Evolutionary conservation across 1,284 basidiomycete genomes (phyloP).

Genomic region (Marasmius fiardii): DNA sequence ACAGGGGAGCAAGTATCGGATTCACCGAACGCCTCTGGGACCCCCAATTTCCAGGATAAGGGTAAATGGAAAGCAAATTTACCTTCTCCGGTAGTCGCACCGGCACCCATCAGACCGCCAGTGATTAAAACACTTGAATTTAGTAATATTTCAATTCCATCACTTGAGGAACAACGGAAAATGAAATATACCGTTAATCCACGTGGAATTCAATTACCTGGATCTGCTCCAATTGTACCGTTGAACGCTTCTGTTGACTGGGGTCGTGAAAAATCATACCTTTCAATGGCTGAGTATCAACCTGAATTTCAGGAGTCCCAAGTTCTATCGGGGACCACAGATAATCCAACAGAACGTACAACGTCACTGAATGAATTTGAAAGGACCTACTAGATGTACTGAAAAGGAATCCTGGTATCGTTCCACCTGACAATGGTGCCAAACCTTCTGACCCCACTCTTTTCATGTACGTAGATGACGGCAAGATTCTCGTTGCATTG

Average conservation of each 20-base stretch:
- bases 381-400: conserved; percentile 19
- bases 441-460: conserved; percentile 5
- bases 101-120: neutral
- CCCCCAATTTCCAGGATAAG: neutral
- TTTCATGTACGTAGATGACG: conserved; percentile 19
- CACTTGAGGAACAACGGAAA: neutral
- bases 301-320: too few species aligned
- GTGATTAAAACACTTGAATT: neutral
- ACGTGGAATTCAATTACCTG: neutral
- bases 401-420: neutral
- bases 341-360: too few species aligned
- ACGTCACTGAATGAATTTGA: too few species aligned
- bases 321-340: too few species aligned
- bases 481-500: conserved; percentile 16
- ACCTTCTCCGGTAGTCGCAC: neutral
- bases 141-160: neutral
- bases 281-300: too few species aligned
- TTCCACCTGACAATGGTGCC: neutral
- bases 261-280: neutral
- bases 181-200: neutral
- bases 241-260: neutral
- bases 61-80: neutral
- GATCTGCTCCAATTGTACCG: neutral
- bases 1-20: neutral
- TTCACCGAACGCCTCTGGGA: neutral